Evolutionary conservation across 306 rosid species (phyloP).

Genomic region (Inga leiocalycina): DNA sequence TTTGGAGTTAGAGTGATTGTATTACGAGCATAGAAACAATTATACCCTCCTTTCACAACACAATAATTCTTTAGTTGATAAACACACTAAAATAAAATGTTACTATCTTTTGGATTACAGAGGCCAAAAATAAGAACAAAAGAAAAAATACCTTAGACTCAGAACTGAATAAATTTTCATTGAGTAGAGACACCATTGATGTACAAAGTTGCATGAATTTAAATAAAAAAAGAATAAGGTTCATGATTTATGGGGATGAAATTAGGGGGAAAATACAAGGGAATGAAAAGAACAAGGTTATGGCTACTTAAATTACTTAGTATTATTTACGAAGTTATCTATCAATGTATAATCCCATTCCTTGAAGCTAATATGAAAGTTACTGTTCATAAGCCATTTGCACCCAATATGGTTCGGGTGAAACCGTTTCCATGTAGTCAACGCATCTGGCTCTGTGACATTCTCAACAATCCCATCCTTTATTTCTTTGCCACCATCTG

Average conservation of each 20-base stretch:
- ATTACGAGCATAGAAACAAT: slow-evolving; percentile 87
- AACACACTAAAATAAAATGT: slow-evolving; percentile 9
- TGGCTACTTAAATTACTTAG: neutral
- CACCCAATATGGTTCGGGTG: no score
- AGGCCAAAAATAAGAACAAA: neutral
- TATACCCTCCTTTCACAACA: slow-evolving; percentile 85
- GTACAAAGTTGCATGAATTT: slow-evolving; percentile 3
- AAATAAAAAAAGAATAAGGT: slow-evolving; percentile 20
- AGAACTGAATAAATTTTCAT: slow-evolving; percentile 2
- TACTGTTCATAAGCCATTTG: no score
- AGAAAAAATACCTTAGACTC: neutral
- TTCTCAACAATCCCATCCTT: no score
- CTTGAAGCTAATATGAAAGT: no score
- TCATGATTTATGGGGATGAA: neutral
- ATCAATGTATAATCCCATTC: no score
- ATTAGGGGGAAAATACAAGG: neutral
- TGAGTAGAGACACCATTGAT: slow-evolving; percentile 2
- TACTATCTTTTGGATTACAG: neutral
- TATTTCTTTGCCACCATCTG: no score
- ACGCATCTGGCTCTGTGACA: no score
- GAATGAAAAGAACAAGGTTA: neutral
- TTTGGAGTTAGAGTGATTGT: slow-evolving; percentile 72
- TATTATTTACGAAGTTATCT: neutral
- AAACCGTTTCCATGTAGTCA: no score
- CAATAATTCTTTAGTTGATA: slow-evolving; percentile 21